Base-by-base conservation (phyloP, 2,329 filamentous ascomycete genomes). In the Sarocladiaceae sp. region DNA sequence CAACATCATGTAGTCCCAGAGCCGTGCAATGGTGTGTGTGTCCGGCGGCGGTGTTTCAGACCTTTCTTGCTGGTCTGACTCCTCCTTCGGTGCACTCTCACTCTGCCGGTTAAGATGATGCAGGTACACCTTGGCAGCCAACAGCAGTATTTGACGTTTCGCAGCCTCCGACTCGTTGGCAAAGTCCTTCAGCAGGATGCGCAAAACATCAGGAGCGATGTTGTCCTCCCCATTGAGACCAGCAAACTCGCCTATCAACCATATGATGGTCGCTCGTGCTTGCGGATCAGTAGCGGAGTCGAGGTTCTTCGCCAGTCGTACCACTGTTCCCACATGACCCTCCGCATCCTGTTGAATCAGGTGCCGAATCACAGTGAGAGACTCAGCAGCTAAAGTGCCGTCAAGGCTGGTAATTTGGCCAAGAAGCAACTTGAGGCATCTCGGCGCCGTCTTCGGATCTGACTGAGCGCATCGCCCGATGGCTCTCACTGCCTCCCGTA, bases 51-150 rank as follows among this genome's bases (percentile, higher is more conserved):
- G 40, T 10, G 40, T 32, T 11, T 20, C 29, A 6, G 37, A 15
- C 16, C 29, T 20, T 10, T 66, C 63, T 16, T 60, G 47, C 11
- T 40, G 23, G 37, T 61, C 56, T 6, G 58, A 57, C 4, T 61
- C 55, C 19, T 64, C 62, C 41, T 62, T 61, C 29, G 62, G 60
- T 6, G 52, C 49, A 5, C 12, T 5, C 53, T 76, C 65, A 50
- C 70, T 67, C 57, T 78, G 73, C 48, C 78, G 74, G 57, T 88
- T 88, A 31, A 97, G 65, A 58, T 94, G 80, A 56, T 97, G 88
- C 13, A 97, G 74, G 58, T 97, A 97, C 2, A 97, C 89, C 59
- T 97, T 97, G n/a, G 93, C 91, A 6, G 87, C 93, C 3, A 98
- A 74, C 1, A 98, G 73, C 13, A 98, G 75, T 51, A 97, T 94